phyloP scores from a whole-genome alignment of 1,284 basidiomycete species.

The Stereum hirsutum region DNA sequence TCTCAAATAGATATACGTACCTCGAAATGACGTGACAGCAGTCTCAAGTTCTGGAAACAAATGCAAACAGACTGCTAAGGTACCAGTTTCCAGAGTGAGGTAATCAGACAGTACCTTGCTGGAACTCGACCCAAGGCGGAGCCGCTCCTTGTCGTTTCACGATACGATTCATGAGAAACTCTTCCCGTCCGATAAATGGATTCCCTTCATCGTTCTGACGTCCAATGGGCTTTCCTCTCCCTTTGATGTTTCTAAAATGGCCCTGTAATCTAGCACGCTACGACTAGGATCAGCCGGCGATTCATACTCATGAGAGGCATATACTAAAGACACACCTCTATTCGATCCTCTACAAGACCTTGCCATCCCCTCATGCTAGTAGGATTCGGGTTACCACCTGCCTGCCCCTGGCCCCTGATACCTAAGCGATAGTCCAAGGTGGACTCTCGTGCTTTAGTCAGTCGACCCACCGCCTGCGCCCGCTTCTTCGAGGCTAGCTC shows the following conservation, averaged over 20 bases:
- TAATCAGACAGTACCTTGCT: constrained; percentile 43
- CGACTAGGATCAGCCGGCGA: too few species aligned
- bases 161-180: constrained; percentile 86
- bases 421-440: constrained; percentile 70
- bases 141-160: constrained; percentile 78
- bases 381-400: constrained; percentile 34
- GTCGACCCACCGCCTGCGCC: constrained; percentile 40
- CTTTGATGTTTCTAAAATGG: constrained; percentile 64
- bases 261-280: constrained; percentile 65
- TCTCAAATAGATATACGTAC: too few species aligned
- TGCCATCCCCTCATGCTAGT: constrained; percentile 68
- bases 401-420: constrained; percentile 27
- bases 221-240: constrained; percentile 65
- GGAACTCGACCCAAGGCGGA: constrained; percentile 89
- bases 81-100: neutral
- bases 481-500: constrained; percentile 46
- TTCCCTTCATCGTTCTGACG: constrained; percentile 62
- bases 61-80: neutral
- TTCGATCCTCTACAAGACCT: constrained; percentile 69
- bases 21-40: constrained; percentile 54
- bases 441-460: constrained; percentile 62
- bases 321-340: constrained; percentile 44
- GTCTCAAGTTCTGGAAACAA: constrained; percentile 37
- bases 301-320: constrained; percentile 8
- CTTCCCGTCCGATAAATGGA: constrained; percentile 72